Conservation (phyloP, 768 basidiomycete species). For the Trametopsis cervina region DNA sequence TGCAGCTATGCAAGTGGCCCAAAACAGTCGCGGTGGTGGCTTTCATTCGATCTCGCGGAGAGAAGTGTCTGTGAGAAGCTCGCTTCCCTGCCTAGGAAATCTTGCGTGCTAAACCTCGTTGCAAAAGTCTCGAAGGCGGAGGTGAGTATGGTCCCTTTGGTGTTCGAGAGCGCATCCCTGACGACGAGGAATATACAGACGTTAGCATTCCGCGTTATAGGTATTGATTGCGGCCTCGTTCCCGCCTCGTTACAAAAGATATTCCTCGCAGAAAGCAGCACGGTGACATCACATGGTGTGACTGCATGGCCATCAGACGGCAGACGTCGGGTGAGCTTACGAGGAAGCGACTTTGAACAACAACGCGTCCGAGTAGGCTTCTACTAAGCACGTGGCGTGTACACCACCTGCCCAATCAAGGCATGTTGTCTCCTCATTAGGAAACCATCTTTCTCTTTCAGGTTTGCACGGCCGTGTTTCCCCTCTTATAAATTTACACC, state of each 20-base stretch:
- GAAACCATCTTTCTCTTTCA: neutral
- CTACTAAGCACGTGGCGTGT: neutral
- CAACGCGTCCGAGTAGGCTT: neutral
- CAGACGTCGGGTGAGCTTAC: neutral
- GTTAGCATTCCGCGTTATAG: too few species aligned
- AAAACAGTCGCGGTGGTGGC: neutral
- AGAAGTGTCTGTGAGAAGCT: too few species aligned
- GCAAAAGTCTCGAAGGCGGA: neutral
- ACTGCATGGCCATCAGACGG: neutral
- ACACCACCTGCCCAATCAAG: neutral
- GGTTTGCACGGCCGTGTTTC: neutral
- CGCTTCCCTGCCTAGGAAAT: too few species aligned
- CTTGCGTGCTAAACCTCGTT: neutral
- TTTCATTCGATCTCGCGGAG: neutral
- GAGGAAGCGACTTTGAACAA: neutral
- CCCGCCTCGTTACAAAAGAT: neutral
- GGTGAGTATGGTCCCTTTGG: neutral
- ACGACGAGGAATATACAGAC: too few species aligned
- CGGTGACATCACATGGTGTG: neutral
- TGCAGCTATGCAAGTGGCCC: too few species aligned
- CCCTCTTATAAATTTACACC: neutral
- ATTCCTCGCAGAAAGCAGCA: neutral
- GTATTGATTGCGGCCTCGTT: neutral
- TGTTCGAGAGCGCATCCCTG: too few species aligned
- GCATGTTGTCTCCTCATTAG: neutral